Evolutionary conservation across 2,329 filamentous ascomycete species (phyloP), one percentile per base, ranked within the genome.

Genomic region (Cladophialophora bantiana): DNA sequence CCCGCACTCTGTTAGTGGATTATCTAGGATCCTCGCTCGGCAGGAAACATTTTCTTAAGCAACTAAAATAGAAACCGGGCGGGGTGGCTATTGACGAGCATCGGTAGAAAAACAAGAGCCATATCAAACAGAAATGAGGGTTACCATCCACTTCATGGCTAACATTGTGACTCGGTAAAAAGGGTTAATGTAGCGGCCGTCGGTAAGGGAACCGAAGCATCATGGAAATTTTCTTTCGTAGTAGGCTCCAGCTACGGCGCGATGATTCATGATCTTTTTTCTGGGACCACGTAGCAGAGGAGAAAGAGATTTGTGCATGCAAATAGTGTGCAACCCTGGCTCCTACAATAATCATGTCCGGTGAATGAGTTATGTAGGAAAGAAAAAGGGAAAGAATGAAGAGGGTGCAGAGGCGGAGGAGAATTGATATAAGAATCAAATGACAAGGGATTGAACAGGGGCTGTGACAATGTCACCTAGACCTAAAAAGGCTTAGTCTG

Each of bases 321-420:
- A 32, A 54, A 69, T n/a, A 3, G 32, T 70, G 70, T 69, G 74
- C 71, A 62, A 68, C 75, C 81, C 80, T 78, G 78, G 77, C 78
- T 83, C 86, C 86, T 85, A 89, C 87, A 89, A 89, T 89, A 89
- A 84, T 79, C 81, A 84, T 82, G 85, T 81, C 85, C 85, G 77
- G 78, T n/a, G 77, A 85, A 88, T 85, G 84, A 87, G 85, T 85
- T 77, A 74, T 75, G 77, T 76, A 75, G 73, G 75, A 74, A 79
- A 74, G 76, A 79, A 74, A 74, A 73, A 75, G 74, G 64, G 58
- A 70, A 75, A 74, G 74, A 74, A 64, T 60, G 69, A 73, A 61
- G 57, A 74, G 70, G 62, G 62, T 2, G 26, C 26, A 59, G 50
- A 52, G 45, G 50, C 48, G 57, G 66, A 56, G 68, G 62, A 66